Base-by-base conservation (phyloP, 1,284 basidiomycete species). In the Trametes pubescens region DNA sequence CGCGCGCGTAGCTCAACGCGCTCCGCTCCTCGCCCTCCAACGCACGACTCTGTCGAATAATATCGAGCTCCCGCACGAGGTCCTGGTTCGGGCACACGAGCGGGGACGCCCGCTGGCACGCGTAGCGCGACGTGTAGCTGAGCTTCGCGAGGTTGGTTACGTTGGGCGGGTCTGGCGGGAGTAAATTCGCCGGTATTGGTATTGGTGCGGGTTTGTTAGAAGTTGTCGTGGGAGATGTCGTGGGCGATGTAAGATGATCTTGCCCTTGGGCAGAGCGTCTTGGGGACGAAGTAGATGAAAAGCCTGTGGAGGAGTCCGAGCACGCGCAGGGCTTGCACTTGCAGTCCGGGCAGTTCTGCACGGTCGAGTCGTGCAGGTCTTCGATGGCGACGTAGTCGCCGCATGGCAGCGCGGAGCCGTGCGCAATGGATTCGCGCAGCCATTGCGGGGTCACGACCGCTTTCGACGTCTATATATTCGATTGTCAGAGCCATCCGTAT, bases 391-490 rank as follows among this genome's bases (percentile, higher is more conserved):
- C 79, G 71, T 87, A 91, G 46, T 80, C 75, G 1, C 77, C 81
- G 61, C 78, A 89, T 0, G 87, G 82, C 2, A 85, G 73, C 0
- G 80, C 71, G n/a, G 69, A 75, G 0, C 81, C 77, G 48, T 80
- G 75, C 24, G 75, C 70, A 16, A 85, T 76, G 7, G 87, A 89
- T 63, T 88, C 82, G 32, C 74, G 79, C 14, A 93, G 80, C 91
- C 91, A 93, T 35, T 84, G 78, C 0, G 90, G 88, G 0, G 82
- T 87, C 13, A 93, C 88, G 22, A 92, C 81, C 0, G 82, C 78
- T 71, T 89, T 92, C 34, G 79, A 79, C 77, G 79, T 85, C 90
- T 92, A 68, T 8, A 5, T 24, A 8, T 18, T 0, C 16, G 0
- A 21, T 59, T 8, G 8, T 32, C 8, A 32, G 7, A 43, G 38